Percentiles rank a stretch among this genome's conserved stretches.
These are phyloP conservation scores for Cyberlindnera americana DNA, from an alignment of 805 yeast genomes.

Conservation along the genomic window DNA sequence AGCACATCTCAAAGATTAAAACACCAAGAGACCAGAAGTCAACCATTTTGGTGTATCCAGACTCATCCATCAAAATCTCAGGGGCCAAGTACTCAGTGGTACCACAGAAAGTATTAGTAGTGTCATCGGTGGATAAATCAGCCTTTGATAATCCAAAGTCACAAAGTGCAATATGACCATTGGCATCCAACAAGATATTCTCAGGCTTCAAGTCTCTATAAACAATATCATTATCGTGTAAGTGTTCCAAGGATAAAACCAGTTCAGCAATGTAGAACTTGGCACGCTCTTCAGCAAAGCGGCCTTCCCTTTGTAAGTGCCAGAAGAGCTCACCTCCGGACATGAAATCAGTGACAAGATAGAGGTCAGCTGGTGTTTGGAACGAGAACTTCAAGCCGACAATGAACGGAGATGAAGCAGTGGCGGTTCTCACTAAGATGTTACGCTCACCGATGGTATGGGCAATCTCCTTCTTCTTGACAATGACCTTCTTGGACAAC, in stretches of 20 bases:
- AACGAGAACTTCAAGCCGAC: slow-evolving; percentile 95
- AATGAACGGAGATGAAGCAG: slow-evolving; percentile 86
- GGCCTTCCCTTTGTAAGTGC: slow-evolving; percentile 96
- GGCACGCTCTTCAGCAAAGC: slow-evolving; percentile 90
- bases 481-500: slow-evolving; percentile 89
- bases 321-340: slow-evolving; percentile 96
- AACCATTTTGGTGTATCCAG: slow-evolving; percentile 98
- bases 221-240: slow-evolving; percentile 93
- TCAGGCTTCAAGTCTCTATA: slow-evolving; percentile 97
- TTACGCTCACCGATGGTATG: slow-evolving; percentile 98
- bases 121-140: slow-evolving; percentile 72
- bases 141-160: slow-evolving; percentile 97
- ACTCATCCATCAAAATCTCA: slow-evolving; percentile 90
- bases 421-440: slow-evolving; percentile 87
- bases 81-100: slow-evolving; percentile 98
- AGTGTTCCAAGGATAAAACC: slow-evolving; percentile 86
- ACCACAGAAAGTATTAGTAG: slow-evolving; percentile 97
- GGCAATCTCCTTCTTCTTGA: slow-evolving; percentile 94
- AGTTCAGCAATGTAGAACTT: slow-evolving; percentile 96
- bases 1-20: slow-evolving; percentile 96
- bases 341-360: slow-evolving; percentile 95
- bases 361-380: slow-evolving; percentile 91
- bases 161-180: slow-evolving; percentile 95
- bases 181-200: slow-evolving; percentile 90
- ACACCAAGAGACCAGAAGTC: slow-evolving; percentile 99